phyloP scores from a whole-genome alignment of 2,329 filamentous ascomycete species.

The Beauveria bassiana region DNA sequence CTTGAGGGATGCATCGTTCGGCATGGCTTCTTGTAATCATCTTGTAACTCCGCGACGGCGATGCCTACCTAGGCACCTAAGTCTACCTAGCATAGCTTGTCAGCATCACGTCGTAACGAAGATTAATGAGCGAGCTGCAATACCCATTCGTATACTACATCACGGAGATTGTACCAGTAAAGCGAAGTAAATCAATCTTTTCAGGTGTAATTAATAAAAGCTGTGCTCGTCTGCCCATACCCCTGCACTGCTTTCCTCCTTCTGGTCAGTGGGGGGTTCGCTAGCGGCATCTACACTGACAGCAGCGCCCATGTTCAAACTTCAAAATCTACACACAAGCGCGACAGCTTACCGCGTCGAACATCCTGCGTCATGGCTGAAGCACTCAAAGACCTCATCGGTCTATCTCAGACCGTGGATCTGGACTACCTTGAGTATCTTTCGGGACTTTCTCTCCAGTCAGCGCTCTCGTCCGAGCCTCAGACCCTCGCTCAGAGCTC shows the following conservation, averaged over 20 bases:
- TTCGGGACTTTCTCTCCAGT: constrained; percentile 65
- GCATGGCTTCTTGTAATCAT: not conserved
- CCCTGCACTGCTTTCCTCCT: not conserved
- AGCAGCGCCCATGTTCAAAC: not conserved
- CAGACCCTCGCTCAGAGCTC: constrained; percentile 72
- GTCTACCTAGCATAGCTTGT: not conserved
- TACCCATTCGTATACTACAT: no score
- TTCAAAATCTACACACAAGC: not conserved
- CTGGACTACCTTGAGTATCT: constrained; percentile 70
- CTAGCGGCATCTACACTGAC: not conserved
- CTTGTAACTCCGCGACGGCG: no score
- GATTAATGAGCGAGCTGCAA: no score
- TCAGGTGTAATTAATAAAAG: no score
- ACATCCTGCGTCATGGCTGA: constrained; percentile 25
- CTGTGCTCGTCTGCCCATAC: not conserved
- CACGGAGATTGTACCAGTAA: no score
- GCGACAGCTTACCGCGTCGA: not conserved
- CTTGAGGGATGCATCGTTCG: not conserved
- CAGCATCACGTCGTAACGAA: not conserved
- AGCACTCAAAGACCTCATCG: constrained; percentile 27
- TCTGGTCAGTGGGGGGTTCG: not conserved
- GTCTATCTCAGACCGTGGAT: constrained; percentile 41
- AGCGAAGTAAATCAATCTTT: no score
- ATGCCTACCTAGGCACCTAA: not conserved
- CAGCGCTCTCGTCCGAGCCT: constrained; percentile 67